phyloP scores from a whole-genome alignment of 176 grass and related monocot genomes.

The Avena sativa region DNA sequence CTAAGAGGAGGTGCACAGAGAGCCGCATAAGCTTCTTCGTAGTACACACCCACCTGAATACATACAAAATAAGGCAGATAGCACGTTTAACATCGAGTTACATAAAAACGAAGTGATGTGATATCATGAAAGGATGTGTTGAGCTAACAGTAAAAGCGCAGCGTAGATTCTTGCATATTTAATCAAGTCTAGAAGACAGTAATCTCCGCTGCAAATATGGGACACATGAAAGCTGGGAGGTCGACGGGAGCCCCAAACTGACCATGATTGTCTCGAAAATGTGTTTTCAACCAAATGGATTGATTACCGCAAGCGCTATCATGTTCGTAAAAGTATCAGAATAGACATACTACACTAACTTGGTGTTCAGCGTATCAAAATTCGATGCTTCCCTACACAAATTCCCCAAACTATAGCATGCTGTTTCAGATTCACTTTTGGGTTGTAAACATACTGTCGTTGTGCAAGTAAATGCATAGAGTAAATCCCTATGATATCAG shows the following conservation, averaged over 20 bases:
- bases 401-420: conserved; percentile 21
- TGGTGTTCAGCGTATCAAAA: conserved; percentile 8
- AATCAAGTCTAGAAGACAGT: conserved; percentile 15
- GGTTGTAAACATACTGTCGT: not conserved
- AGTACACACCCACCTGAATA: conserved; percentile 90
- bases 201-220: conserved; percentile 16
- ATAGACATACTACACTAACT: not conserved
- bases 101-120: conserved; percentile 20
- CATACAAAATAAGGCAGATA: conserved; percentile 35
- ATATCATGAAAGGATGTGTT: not conserved
- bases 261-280: conserved; percentile 15
- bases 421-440: conserved; percentile 30
- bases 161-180: not conserved
- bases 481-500: conserved; percentile 4
- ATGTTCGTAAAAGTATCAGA: conserved; percentile 5
- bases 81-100: conserved; percentile 25
- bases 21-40: conserved; percentile 90
- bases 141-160: conserved; percentile 35
- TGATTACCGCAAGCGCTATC: not conserved
- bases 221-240: not conserved
- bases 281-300: not conserved
- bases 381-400: not conserved
- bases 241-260: not conserved
- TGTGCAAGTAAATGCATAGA: conserved; percentile 14
- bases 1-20: conserved; percentile 71